Conservation (phyloP, 768 basidiomycete species). For the Russula olivacea region DNA sequence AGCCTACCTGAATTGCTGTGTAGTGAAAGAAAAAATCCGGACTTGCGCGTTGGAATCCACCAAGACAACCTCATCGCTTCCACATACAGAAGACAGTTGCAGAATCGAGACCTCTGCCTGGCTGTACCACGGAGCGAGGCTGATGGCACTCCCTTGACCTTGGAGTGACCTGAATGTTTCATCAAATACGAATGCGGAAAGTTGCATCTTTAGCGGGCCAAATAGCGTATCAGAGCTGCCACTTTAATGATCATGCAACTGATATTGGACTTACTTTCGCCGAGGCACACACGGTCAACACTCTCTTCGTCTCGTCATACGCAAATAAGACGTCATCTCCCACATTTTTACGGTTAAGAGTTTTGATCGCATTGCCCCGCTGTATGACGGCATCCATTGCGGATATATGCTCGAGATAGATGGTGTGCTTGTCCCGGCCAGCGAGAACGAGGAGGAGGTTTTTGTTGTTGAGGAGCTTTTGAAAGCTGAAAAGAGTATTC, state of each 20-base stretch:
- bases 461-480: conserved; percentile 17
- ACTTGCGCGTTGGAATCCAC: conserved; percentile 41
- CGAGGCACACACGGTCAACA: conserved; percentile 42
- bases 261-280: conserved; percentile 34
- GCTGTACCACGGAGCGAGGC: conserved; percentile 42
- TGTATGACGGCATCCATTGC: conserved; percentile 1
- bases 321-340: conserved; percentile 42
- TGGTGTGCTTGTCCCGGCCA: not conserved
- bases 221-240: not conserved
- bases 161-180: conserved; percentile 40
- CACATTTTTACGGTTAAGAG: conserved; percentile 41
- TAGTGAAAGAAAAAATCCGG: conserved; percentile 48
- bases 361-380: not conserved
- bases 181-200: conserved; percentile 46
- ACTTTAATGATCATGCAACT: not conserved
- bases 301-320: conserved; percentile 48
- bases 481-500: conserved; percentile 3
- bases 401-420: conserved; percentile 14
- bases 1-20: conserved; percentile 47
- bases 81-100: conserved; percentile 40
- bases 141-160: conserved; percentile 37
- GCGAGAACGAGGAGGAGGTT: conserved; percentile 13
- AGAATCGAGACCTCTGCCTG: conserved; percentile 28
- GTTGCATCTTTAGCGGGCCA: conserved; percentile 25
- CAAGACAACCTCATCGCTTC: conserved; percentile 48